Base-by-base conservation (phyloP, 2,329 filamentous ascomycete species). In the Phialemonium atrogriseum region DNA sequence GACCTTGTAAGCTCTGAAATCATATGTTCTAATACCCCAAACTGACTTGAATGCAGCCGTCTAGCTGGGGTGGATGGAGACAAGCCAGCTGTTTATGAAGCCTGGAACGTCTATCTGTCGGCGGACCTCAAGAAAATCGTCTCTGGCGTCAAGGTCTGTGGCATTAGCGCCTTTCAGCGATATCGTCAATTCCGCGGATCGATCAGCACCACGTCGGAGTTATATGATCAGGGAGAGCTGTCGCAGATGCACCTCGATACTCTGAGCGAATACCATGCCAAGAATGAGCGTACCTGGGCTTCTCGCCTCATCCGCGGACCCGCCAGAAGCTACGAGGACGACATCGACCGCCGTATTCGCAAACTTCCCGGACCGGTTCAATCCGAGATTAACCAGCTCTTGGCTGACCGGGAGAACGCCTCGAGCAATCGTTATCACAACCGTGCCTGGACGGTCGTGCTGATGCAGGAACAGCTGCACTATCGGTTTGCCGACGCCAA, bases 391-490 rank as follows among this genome's bases (percentile, higher is more conserved):
- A 36, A 32, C n/a, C 26, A 26, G 5, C 38, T 51, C 10, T 47
- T 52, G 7, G 21, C 32, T 5, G 39, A 45, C 19, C 36, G 45
- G 10, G 41, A 38, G 7, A 32, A 24, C 4, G 27, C 41, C 2
- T 39, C 48, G 1, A 45, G 44, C 7, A 50, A 42, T 13, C 30
- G 27, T 3, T 46, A 37, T 30, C 47, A 41, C 26, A 39, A 35
- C 4, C 35, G 50, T 9, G 40, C 42, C 13, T 52, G 47, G 46
- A 47, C 46, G 1, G 43, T 52, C 13, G 46, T 35, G 19, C 31
- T 39, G 7, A 32, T 52, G 41, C 40, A 35, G 13, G 40, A 48
- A 36, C 45, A 47, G 29, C 41, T 41, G 7, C 37, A 32, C 29
- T 36, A 41, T 14, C 43, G 48, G 5, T 52, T 52, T 17, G 35